A percentile compares a stretch with the other conserved stretches of the same genome.
These are phyloP conservation scores for Pseudomonodictys pantanalensis DNA, from an alignment of 495 filamentous ascomycete genomes.

Conservation along the genomic window DNA sequence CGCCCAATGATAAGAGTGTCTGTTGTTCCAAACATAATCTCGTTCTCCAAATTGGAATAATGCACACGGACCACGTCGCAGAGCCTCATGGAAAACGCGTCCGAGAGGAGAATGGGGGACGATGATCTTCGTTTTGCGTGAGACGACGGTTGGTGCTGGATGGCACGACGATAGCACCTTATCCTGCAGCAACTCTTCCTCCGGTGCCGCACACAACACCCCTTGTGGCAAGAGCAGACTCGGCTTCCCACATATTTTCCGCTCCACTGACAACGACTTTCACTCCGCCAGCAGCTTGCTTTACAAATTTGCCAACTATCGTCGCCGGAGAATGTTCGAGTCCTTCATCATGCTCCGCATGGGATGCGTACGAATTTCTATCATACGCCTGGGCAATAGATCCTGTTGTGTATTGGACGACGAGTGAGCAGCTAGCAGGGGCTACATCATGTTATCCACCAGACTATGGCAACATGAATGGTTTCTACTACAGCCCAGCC, in stretches of 20 bases:
- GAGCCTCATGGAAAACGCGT: not conserved
- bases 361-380: not conserved
- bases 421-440: not conserved
- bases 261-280: not conserved
- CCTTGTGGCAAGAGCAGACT: no score
- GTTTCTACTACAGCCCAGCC: not conserved
- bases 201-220: not conserved
- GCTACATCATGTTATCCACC: slow-evolving; percentile 1
- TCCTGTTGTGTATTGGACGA: not conserved
- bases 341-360: not conserved
- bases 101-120: not conserved
- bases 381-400: not conserved
- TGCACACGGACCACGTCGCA: not conserved
- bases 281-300: not conserved
- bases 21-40: not conserved
- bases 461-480: not conserved
- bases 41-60: not conserved
- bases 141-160: not conserved
- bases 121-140: not conserved
- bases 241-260: not conserved
- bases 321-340: not conserved
- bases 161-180: not conserved
- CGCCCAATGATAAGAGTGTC: not conserved
- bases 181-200: not conserved
- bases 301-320: not conserved